Evolutionary conservation across 345 rosid genomes (phyloP).

Genomic region (Limnanthes douglasii): DNA sequence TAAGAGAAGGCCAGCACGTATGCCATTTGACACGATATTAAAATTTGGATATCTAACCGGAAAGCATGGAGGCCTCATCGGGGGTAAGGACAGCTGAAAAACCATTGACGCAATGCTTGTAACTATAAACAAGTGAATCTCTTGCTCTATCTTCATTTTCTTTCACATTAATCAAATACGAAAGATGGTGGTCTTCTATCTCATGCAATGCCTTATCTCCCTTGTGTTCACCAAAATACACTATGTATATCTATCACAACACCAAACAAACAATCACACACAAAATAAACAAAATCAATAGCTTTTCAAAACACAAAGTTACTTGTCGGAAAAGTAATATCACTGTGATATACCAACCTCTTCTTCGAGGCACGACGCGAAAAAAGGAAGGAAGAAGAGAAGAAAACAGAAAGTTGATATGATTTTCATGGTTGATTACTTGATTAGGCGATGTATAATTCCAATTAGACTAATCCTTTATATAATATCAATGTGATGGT

Average conservation of each 20-base stretch:
- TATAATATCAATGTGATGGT: too few relatives aligned
- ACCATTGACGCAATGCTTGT: constrained; percentile 82
- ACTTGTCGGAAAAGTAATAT: too few relatives aligned
- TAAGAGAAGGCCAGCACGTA: too few relatives aligned
- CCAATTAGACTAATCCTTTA: too few relatives aligned
- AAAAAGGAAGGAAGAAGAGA: constrained; percentile 22
- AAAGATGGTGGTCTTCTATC: constrained; percentile 49
- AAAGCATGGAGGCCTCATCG: constrained; percentile 55
- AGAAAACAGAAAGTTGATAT: constrained; percentile 13
- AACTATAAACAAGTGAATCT: constrained; percentile 72
- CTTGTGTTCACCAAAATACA: constrained; percentile 42
- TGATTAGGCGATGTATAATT: too few relatives aligned
- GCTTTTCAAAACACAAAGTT: too few relatives aligned
- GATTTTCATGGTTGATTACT: constrained; percentile 13
- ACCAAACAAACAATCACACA: background rate
- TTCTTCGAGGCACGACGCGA: constrained; percentile 20
- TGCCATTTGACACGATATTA: too few relatives aligned
- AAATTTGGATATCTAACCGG: too few relatives aligned
- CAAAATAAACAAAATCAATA: background rate
- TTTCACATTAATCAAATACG: constrained; percentile 47
- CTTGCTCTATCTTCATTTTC: constrained; percentile 44
- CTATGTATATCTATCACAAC: constrained; percentile 47
- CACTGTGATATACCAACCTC: constrained; percentile 8
- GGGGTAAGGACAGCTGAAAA: constrained; percentile 54
- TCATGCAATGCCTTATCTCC: constrained; percentile 38